These are phyloP conservation scores for Leucocoprinus sp. DNA, from an alignment of 768 basidiomycete genomes.

Conservation along the genomic window DNA sequence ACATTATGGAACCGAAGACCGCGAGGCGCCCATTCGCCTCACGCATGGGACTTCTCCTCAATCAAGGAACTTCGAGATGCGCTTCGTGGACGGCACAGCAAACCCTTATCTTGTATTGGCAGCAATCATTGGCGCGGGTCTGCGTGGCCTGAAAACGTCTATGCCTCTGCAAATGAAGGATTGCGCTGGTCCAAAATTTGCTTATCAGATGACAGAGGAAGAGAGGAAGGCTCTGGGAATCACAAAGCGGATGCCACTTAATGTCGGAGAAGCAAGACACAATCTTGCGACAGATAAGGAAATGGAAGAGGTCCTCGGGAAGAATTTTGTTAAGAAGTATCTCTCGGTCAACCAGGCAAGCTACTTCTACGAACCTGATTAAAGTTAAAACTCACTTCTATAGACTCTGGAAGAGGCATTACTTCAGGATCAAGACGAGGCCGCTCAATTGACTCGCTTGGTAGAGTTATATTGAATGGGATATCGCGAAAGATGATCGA, in stretches of 20 bases:
- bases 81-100: constrained; percentile 53
- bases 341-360: constrained; percentile 35
- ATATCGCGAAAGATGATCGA: neutral
- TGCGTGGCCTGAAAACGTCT: constrained; percentile 34
- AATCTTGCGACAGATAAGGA: constrained; percentile 26
- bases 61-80: constrained; percentile 55
- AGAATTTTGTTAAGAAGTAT: constrained; percentile 35
- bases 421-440: neutral
- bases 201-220: constrained; percentile 34
- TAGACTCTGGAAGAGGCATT: constrained; percentile 15
- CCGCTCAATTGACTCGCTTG: neutral
- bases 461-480: neutral
- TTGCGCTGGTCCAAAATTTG: constrained; percentile 22
- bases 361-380: neutral
- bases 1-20: constrained; percentile 61
- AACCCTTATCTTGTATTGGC: constrained; percentile 55
- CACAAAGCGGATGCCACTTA: constrained; percentile 38
- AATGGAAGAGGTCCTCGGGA: constrained; percentile 33
- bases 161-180: constrained; percentile 30
- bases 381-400: neutral
- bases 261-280: constrained; percentile 36
- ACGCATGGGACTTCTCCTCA: constrained; percentile 36
- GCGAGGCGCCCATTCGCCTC: constrained; percentile 56
- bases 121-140: constrained; percentile 46
- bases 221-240: constrained; percentile 41